These are phyloP conservation scores for Orychophragmus violaceus DNA, from an alignment of 345 rosid genomes.

Conservation along the genomic window DNA sequence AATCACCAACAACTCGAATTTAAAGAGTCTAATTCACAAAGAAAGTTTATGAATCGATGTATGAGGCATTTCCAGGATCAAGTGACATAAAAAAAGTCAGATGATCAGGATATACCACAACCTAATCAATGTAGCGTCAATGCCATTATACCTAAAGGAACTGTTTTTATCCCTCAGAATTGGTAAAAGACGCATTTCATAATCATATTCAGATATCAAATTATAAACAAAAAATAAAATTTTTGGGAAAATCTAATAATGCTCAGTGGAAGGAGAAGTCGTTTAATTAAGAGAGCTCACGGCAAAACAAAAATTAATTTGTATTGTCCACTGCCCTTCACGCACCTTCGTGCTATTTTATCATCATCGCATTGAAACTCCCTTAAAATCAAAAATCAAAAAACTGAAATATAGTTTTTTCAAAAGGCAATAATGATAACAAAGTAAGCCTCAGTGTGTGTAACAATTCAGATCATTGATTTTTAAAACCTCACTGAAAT, in stretches of 20 bases:
- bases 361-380: constrained; percentile 60
- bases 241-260: not conserved
- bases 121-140: constrained; percentile 46
- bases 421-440: not conserved
- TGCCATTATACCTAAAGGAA: constrained; percentile 94
- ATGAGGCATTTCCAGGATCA: constrained; percentile 86
- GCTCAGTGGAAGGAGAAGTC: constrained; percentile 99
- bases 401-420: not conserved
- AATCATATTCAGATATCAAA: too few species aligned
- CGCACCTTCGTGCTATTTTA: constrained; percentile 54
- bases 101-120: constrained; percentile 79
- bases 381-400: not conserved
- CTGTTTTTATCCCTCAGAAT: constrained; percentile 55
- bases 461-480: constrained; percentile 92
- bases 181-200: constrained; percentile 80
- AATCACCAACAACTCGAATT: too few species aligned
- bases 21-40: too few species aligned
- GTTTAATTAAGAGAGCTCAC: constrained; percentile 63
- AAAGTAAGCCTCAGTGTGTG: constrained; percentile 94
- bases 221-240: too few species aligned
- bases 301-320: constrained; percentile 38
- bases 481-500: constrained; percentile 81
- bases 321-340: constrained; percentile 70
- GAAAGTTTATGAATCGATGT: constrained; percentile 6
- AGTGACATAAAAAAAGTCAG: constrained; percentile 31